A percentile compares a stretch with the other conserved stretches of the same genome.
Evolutionary conservation across 148 eudicot species (phyloP).

Genomic region (Arctostaphylos glauca): DNA sequence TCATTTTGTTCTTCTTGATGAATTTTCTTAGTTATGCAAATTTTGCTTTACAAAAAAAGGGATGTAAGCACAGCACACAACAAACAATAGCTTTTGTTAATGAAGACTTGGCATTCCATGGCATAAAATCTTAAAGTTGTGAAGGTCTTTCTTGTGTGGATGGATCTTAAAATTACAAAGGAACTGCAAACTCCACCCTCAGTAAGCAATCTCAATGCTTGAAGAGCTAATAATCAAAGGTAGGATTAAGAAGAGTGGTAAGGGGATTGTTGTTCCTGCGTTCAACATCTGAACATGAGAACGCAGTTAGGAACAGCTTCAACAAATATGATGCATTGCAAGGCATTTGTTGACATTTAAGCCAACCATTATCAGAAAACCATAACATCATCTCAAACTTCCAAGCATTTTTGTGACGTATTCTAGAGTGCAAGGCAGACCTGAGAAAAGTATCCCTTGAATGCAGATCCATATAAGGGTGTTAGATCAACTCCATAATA

Average conservation of each 20-base stretch:
- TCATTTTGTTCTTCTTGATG: not conserved
- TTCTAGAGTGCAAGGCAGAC: conserved; percentile 30
- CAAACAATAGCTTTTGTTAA: not conserved
- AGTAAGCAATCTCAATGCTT: not conserved
- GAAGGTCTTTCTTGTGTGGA: not conserved
- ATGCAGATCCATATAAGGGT: conserved; percentile 79
- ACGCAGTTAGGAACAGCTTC: not conserved
- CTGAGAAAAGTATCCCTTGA: conserved; percentile 93
- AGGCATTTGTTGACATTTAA: not conserved
- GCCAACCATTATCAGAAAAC: not conserved
- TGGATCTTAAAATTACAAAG: not conserved
- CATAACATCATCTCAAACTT: not conserved
- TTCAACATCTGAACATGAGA: not conserved
- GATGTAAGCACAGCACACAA: not conserved
- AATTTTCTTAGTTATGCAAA: not conserved
- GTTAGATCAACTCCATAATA: conserved; percentile 96
- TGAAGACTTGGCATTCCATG: not conserved
- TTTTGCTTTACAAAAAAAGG: not conserved
- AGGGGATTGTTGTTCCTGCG: not conserved
- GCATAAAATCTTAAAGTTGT: not conserved
- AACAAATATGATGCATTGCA: not conserved
- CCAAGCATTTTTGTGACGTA: not conserved
- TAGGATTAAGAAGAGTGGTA: not conserved
- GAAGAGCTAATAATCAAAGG: not conserved
- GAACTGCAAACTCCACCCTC: not conserved